Percentiles rank a stretch among this genome's conserved stretches.
These are phyloP conservation scores for Trichocladium uniseriatum DNA, from an alignment of 495 filamentous ascomycete species.

Conservation along the genomic window DNA sequence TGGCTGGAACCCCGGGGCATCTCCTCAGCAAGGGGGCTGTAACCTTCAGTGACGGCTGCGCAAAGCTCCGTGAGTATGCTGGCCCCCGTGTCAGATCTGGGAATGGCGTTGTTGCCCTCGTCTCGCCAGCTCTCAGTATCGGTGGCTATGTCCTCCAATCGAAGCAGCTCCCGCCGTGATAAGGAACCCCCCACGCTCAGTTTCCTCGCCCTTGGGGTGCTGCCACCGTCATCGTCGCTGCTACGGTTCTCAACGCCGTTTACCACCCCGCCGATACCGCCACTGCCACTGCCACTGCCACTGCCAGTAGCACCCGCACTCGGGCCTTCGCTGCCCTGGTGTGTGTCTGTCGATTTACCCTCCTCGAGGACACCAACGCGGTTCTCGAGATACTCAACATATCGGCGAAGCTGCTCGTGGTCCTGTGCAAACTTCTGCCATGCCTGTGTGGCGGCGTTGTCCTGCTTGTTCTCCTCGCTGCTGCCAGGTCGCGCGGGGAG, in stretches of 20 bases:
- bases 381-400: constrained; percentile 17
- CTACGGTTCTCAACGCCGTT: too few relatives aligned
- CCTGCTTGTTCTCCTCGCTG: background rate
- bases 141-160: background rate
- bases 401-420: constrained; percentile 10
- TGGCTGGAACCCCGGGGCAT: background rate
- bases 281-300: background rate
- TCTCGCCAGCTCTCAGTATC: background rate
- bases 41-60: constrained; percentile 18
- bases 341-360: background rate
- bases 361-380: constrained; percentile 11
- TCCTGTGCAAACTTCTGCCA: constrained; percentile 15
- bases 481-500: constrained; percentile 8
- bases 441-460: constrained; percentile 1
- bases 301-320: background rate
- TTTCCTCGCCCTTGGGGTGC: background rate
- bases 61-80: constrained; percentile 23
- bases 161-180: constrained; percentile 9
- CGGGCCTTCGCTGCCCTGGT: background rate
- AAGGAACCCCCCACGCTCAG: background rate
- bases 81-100: constrained; percentile 13
- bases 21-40: constrained; percentile 14
- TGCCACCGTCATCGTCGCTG: background rate
- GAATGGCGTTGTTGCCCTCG: background rate
- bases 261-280: background rate